These are phyloP conservation scores for Colletotrichum limetticola DNA, from an alignment of 2,329 filamentous ascomycete species.

Conservation along the genomic window DNA sequence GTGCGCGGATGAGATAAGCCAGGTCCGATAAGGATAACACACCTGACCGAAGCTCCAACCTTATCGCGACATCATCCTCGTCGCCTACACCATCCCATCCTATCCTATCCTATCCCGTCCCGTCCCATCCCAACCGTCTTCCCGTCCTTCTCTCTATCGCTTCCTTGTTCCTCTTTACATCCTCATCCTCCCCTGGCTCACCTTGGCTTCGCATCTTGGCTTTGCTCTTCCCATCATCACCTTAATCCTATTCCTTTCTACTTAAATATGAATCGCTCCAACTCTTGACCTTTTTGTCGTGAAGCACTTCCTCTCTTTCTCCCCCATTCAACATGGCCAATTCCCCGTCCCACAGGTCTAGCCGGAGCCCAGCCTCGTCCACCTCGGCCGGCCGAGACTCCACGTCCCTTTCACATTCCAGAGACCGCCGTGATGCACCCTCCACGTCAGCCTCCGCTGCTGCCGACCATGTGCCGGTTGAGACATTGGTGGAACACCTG, in stretches of 20 bases:
- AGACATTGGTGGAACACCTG: conserved; percentile 84
- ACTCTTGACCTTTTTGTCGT: conserved; percentile 22
- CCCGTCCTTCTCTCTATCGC: background rate
- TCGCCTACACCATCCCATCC: conserved; percentile 21
- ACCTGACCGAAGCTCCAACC: conserved; percentile 34
- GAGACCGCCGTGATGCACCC: conserved; percentile 41
- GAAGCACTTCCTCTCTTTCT: conserved; percentile 11
- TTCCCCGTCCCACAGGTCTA: conserved; percentile 21
- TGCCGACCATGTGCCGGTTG: conserved; percentile 64
- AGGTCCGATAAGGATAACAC: conserved; percentile 27
- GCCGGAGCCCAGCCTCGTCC: conserved; percentile 35
- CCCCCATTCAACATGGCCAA: conserved; percentile 36
- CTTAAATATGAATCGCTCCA: conserved; percentile 33
- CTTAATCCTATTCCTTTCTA: background rate
- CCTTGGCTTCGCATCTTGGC: background rate
- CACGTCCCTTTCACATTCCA: conserved; percentile 30
- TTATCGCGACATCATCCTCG: conserved; percentile 35
- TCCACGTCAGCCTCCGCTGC: conserved; percentile 38
- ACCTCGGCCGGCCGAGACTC: conserved; percentile 34
- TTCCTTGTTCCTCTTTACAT: background rate
- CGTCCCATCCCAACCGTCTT: background rate
- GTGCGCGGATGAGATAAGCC: background rate
- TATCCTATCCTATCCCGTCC: background rate
- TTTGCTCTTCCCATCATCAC: background rate
- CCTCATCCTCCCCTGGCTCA: background rate